phyloP scores from a whole-genome alignment of 495 filamentous ascomycete species.

The Aspergillus nanangensis region DNA sequence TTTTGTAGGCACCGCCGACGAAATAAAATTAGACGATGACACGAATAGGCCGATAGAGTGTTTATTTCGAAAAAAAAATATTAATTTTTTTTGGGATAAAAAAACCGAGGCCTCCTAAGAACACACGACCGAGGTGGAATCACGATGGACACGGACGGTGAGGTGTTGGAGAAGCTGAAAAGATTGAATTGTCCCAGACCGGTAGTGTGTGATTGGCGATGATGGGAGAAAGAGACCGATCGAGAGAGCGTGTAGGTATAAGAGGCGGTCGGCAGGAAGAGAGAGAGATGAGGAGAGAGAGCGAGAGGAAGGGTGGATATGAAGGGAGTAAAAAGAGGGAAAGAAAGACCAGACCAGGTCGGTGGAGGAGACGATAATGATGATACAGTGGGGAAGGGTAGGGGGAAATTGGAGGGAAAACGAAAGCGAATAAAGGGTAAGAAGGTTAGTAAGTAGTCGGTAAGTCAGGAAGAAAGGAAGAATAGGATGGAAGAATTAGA shows the following conservation, averaged over 20 bases:
- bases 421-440: slow-evolving; percentile 9
- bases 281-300: slow-evolving; percentile 8
- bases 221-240: slow-evolving; percentile 5
- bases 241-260: slow-evolving; percentile 5
- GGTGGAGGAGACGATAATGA: slow-evolving; percentile 7
- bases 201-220: background rate
- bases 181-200: too few species aligned
- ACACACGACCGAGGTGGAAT: too few species aligned
- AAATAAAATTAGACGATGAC: background rate
- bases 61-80: too few species aligned
- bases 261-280: slow-evolving; percentile 6
- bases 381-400: slow-evolving; percentile 17
- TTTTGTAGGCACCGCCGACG: too few species aligned
- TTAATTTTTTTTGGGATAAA: too few species aligned
- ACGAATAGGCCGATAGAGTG: too few species aligned
- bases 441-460: background rate
- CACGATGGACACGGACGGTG: too few species aligned
- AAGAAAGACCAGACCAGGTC: slow-evolving; percentile 1
- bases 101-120: too few species aligned
- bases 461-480: slow-evolving; percentile 4
- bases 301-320: slow-evolving; percentile 14
- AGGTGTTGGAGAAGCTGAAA: too few species aligned
- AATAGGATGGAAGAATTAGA: slow-evolving; percentile 1
- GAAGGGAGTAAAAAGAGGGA: slow-evolving; percentile 10
- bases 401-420: slow-evolving; percentile 13